Conservation (phyloP, 148 eudicot species). For the Silene uniflora region DNA sequence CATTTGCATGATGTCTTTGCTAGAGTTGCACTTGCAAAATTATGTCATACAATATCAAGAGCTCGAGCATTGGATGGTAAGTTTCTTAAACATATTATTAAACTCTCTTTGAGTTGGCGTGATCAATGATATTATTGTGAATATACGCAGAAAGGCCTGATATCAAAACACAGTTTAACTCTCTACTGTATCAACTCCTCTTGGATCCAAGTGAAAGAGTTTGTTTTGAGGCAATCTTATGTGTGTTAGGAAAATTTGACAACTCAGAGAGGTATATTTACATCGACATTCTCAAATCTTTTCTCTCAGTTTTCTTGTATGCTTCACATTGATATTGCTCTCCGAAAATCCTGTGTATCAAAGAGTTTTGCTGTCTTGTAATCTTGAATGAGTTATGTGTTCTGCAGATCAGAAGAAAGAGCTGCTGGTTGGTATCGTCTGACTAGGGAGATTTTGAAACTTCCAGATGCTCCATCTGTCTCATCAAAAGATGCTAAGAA, state of each 20-base stretch:
- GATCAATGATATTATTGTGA: conserved; percentile 12
- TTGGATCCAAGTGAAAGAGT: conserved; percentile 99
- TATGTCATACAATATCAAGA: conserved; percentile 89
- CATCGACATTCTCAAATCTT: not conserved
- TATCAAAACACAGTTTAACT: conserved; percentile 75
- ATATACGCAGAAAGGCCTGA: conserved; percentile 86
- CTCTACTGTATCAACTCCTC: conserved; percentile 89
- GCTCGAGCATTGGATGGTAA: conserved; percentile 91
- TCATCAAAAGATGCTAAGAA: conserved; percentile 38
- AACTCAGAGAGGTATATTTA: conserved; percentile 70
- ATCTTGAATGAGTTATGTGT: conserved; percentile 18
- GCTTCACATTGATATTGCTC: not conserved
- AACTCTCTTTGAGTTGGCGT: conserved; percentile 15
- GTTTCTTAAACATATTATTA: conserved; percentile 9
- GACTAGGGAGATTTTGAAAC: conserved; percentile 87
- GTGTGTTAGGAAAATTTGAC: conserved; percentile 88
- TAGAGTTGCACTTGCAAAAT: conserved; percentile 93
- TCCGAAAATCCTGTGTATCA: not conserved
- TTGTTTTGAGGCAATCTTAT: conserved; percentile 93
- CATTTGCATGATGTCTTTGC: conserved; percentile 98
- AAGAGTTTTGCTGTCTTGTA: not conserved
- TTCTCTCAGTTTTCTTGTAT: conserved; percentile 4
- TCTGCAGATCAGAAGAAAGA: conserved; percentile 79
- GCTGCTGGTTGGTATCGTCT: conserved; percentile 98
- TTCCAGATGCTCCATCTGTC: conserved; percentile 88